A percentile compares a stretch with the other conserved stretches of the same genome.
phyloP scores from a whole-genome alignment of 2,329 filamentous ascomycete genomes.

The Juglanconis sp. region DNA sequence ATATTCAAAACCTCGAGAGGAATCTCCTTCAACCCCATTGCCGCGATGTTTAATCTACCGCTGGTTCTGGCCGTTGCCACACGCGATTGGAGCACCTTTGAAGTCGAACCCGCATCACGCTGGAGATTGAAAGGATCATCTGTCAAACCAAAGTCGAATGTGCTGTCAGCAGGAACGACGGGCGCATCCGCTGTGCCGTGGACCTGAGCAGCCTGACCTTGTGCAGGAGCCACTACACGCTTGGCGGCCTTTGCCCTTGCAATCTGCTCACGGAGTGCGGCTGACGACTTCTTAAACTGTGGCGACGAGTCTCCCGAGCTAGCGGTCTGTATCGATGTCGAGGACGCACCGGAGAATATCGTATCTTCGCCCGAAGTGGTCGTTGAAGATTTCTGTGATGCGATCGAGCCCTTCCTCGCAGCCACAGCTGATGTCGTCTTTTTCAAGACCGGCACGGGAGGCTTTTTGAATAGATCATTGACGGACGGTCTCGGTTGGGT shows the following conservation, averaged over 20 bases:
- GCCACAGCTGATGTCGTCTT: conserved; percentile 25
- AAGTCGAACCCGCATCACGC: conserved; percentile 53
- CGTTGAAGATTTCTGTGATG: conserved; percentile 35
- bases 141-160: conserved; percentile 56
- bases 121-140: conserved; percentile 71
- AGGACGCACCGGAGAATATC: conserved; percentile 34
- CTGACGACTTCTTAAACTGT: conserved; percentile 64
- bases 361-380: conserved; percentile 34
- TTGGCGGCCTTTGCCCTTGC: conserved; percentile 86
- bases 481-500: conserved; percentile 51
- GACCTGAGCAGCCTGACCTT: conserved; percentile 20
- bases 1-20: conserved; percentile 82
- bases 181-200: conserved; percentile 27
- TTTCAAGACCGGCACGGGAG: conserved; percentile 43
- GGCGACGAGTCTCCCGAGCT: conserved; percentile 26
- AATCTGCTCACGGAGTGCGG: conserved; percentile 82
- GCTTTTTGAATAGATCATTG: conserved; percentile 53
- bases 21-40: conserved; percentile 74
- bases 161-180: conserved; percentile 44
- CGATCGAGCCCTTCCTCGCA: conserved; percentile 37
- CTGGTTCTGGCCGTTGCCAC: conserved; percentile 70
- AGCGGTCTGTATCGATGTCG: conserved; percentile 35
- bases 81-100: conserved; percentile 69
- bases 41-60: conserved; percentile 84
- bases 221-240: conserved; percentile 40